A percentile compares a stretch with the other conserved stretches of the same genome.
Evolutionary conservation across 2,329 filamentous ascomycete genomes (phyloP).

Genomic region (Epichloe uncinata): DNA sequence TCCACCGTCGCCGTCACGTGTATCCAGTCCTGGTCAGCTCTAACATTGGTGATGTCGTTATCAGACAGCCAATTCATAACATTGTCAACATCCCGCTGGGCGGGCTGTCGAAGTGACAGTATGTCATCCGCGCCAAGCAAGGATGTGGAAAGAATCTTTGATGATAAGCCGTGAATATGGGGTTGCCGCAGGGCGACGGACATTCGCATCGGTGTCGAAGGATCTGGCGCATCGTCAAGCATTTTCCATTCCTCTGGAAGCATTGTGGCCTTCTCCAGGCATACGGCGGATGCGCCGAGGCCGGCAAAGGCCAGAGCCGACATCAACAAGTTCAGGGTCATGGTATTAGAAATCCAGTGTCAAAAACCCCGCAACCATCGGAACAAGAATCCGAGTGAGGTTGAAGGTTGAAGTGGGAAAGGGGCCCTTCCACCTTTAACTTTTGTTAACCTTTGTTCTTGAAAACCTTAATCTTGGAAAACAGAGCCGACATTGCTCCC

Average conservation of each 20-base stretch:
- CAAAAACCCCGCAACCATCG: not conserved
- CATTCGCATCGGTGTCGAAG: constrained; percentile 15
- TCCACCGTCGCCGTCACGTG: constrained; percentile 27
- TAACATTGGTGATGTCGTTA: constrained; percentile 21
- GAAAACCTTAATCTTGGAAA: too few relatives aligned
- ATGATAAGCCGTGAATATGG: constrained; percentile 13
- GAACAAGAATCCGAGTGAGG: not conserved
- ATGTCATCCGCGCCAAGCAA: constrained; percentile 26
- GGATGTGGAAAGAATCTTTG: constrained; percentile 11
- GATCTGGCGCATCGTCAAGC: constrained; percentile 11
- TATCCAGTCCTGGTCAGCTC: constrained; percentile 27
- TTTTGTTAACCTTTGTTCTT: too few relatives aligned
- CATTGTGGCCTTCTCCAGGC: constrained; percentile 15
- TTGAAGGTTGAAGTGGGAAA: too few relatives aligned
- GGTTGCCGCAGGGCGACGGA: constrained; percentile 22
- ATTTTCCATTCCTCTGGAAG: constrained; percentile 20
- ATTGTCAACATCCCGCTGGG: constrained; percentile 17
- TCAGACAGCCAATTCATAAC: constrained; percentile 30
- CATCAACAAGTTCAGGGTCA: constrained; percentile 8
- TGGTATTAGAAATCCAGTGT: not conserved
- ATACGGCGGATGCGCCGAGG: constrained; percentile 11
- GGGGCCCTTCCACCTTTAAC: not conserved
- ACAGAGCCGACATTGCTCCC: not conserved
- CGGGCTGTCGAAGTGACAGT: constrained; percentile 21
- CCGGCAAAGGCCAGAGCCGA: constrained; percentile 12